Percentiles rank a stretch among this genome's conserved stretches.
These are phyloP conservation scores for Butyriboletus loyo DNA, from an alignment of 768 basidiomycete species.

Conservation along the genomic window DNA sequence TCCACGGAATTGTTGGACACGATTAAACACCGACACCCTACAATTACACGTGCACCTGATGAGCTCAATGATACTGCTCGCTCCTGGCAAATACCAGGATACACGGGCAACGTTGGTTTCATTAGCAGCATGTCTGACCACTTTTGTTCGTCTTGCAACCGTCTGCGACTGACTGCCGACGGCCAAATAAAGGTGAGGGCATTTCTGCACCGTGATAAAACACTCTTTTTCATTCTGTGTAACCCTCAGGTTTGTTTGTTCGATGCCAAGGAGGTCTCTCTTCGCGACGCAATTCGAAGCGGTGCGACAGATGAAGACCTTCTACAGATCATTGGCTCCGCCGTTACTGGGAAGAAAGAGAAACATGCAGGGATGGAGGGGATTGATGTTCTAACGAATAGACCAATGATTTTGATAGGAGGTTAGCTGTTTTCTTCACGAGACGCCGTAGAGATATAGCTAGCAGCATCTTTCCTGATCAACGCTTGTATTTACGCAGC, in stretches of 20 bases:
- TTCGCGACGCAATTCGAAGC: constrained; percentile 68
- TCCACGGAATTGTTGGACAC: constrained; percentile 59
- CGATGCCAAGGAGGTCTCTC: constrained; percentile 78
- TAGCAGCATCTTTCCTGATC: constrained; percentile 23
- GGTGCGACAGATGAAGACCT: constrained; percentile 65
- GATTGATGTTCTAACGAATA: constrained; percentile 72
- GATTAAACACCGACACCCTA: constrained; percentile 48
- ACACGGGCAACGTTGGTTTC: constrained; percentile 73
- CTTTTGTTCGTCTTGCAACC: constrained; percentile 83
- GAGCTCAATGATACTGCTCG: constrained; percentile 79
- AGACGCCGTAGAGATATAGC: constrained; percentile 14
- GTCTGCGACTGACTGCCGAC: constrained; percentile 83
- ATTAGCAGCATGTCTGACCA: constrained; percentile 95
- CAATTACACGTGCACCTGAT: constrained; percentile 56
- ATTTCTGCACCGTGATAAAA: background rate
- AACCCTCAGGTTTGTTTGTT: constrained; percentile 75
- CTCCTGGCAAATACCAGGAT: constrained; percentile 71
- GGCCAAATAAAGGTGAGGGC: constrained; percentile 76
- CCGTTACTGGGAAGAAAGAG: constrained; percentile 68
- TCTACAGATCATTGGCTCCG: constrained; percentile 56
- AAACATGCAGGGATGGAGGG: constrained; percentile 84
- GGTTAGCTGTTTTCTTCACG: constrained; percentile 62
- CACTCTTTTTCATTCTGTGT: constrained; percentile 1
- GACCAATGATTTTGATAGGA: constrained; percentile 92
- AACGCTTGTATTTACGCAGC: constrained; percentile 23